Percentiles rank a stretch among this genome's conserved stretches.
Conservation (phyloP, 495 filamentous ascomycete species). For the Aspergillus sparsus region DNA sequence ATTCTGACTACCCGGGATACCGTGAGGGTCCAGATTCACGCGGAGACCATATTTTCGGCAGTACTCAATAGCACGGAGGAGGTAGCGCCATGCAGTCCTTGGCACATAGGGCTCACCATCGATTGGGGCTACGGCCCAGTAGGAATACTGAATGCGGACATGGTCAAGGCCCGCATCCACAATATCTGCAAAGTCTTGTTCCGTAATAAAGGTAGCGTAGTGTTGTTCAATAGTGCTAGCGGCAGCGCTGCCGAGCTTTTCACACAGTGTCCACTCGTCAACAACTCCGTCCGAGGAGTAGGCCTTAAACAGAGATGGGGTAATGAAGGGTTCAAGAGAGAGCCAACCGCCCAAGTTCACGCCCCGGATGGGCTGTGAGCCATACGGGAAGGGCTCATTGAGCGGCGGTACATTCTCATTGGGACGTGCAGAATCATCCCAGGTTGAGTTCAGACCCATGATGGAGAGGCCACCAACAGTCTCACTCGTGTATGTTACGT, state of each 20-base stretch:
- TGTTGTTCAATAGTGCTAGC: conserved; percentile 77
- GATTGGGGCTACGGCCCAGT: conserved; percentile 91
- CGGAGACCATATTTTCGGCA: conserved; percentile 90
- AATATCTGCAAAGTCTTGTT: conserved; percentile 82
- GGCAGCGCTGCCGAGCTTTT: conserved; percentile 62
- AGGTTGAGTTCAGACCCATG: conserved; percentile 85
- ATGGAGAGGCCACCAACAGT: conserved; percentile 82
- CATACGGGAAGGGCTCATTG: conserved; percentile 69
- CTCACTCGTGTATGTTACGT: conserved; percentile 86
- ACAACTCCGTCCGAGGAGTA: conserved; percentile 67
- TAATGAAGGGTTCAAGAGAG: conserved; percentile 91
- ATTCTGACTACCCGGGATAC: conserved; percentile 79
- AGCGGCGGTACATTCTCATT: conserved; percentile 81
- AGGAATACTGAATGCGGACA: conserved; percentile 89
- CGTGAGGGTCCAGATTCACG: conserved; percentile 93
- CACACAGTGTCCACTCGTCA: conserved; percentile 83
- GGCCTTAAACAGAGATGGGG: conserved; percentile 78
- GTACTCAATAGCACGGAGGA: conserved; percentile 90
- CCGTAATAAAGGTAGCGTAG: conserved; percentile 83
- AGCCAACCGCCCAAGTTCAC: conserved; percentile 97
- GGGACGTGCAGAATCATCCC: conserved; percentile 78
- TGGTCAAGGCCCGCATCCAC: conserved; percentile 89
- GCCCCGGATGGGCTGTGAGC: conserved; percentile 75
- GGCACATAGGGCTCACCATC: conserved; percentile 85
- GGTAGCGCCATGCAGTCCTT: conserved; percentile 88